A percentile compares a stretch with the other conserved stretches of the same genome.
These are phyloP conservation scores for Petasospora rhodanensis DNA, from an alignment of 1,139 yeast genomes.

Conservation along the genomic window DNA sequence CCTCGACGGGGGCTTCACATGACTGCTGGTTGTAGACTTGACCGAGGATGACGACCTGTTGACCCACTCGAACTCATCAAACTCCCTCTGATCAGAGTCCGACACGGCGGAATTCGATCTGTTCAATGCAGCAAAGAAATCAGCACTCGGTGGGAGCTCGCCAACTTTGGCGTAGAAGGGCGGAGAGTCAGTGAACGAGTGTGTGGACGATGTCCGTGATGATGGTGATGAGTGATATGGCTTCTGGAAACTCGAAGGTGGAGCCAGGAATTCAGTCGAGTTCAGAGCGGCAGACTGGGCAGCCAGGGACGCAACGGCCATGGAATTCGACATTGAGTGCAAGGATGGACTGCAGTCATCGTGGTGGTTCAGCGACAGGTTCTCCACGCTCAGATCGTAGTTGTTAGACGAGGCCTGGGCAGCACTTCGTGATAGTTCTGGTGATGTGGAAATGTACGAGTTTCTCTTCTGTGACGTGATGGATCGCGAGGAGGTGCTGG, in stretches of 20 bases:
- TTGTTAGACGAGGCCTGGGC: too few species aligned
- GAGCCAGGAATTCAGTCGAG: constrained; percentile 16
- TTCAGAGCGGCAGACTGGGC: constrained; percentile 12
- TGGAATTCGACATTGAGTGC: background rate
- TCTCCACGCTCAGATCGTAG: constrained; percentile 6
- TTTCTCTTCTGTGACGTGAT: constrained; percentile 4
- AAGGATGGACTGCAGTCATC: too few species aligned
- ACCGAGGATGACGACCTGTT: constrained; percentile 6
- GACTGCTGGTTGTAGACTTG: background rate
- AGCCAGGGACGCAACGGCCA: constrained; percentile 10
- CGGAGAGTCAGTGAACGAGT: constrained; percentile 19
- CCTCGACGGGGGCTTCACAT: too few species aligned
- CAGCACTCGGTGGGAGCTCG: constrained; percentile 1
- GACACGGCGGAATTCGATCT: constrained; percentile 5
- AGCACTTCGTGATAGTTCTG: constrained; percentile 4
- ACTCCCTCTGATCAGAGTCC: constrained; percentile 8
- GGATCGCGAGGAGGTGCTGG: constrained; percentile 4
- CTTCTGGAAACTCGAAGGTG: constrained; percentile 13
- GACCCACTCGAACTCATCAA: constrained; percentile 7
- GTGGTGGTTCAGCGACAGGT: constrained; percentile 7
- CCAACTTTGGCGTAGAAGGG: constrained; percentile 15
- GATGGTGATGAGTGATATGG: constrained; percentile 19
- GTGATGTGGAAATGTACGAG: constrained; percentile 3
- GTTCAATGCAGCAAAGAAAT: constrained; percentile 5
- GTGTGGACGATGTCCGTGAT: constrained; percentile 15